Base-by-base conservation (phyloP, 2,329 filamentous ascomycete species). In the Ascochyta pisi region DNA sequence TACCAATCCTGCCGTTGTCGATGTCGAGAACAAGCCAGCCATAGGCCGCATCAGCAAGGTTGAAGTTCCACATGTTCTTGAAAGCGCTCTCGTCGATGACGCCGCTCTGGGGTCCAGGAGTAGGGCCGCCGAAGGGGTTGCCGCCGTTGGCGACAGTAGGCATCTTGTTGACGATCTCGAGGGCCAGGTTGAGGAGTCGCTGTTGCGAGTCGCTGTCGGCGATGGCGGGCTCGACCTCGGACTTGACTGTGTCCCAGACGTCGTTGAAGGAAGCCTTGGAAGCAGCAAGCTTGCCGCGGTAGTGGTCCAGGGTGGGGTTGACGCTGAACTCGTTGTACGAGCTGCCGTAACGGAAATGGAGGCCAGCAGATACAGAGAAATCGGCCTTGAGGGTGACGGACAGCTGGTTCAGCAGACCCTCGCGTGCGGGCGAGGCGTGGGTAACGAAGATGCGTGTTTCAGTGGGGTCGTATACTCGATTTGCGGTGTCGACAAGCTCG, bases 61-160 rank as follows among this genome's bases (percentile, higher is more conserved):
- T 98, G 80, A 99, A 99, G 78, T 99, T 99, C 95, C 95, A 99
- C 95, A 98, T 98, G 76, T 99, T 99, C 83, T 99, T 99, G 85
- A 99, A 99, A 1, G 95, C 95, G 69, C 93, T 97, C 81, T 99
- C 95, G 62, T 99, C 95, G 16, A 99, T 92, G 71, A 96, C 91
- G 29, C 95, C 95, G 46, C 91, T 88, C 54, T 86, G 84, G 49
- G 83, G 87, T 35, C 89, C 90, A 45, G 87, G 86, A 49, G 88
- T 86, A 27, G 91, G 91, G 13, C 94, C 94, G 40, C 95, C 95
- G 71, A 99, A 99, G 6, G 95, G 95, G 75, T 98, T 98, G 22
- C 95, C 95, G 51, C 95, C 95, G 58, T 94, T 96, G 34, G 95
- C 95, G 33, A 92, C 93, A 12, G 88, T 89, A 10, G 95, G 95